A percentile compares a stretch with the other conserved stretches of the same genome.
Conservation (phyloP, 768 basidiomycete genomes). For the Dacryopinax primogenitus region DNA sequence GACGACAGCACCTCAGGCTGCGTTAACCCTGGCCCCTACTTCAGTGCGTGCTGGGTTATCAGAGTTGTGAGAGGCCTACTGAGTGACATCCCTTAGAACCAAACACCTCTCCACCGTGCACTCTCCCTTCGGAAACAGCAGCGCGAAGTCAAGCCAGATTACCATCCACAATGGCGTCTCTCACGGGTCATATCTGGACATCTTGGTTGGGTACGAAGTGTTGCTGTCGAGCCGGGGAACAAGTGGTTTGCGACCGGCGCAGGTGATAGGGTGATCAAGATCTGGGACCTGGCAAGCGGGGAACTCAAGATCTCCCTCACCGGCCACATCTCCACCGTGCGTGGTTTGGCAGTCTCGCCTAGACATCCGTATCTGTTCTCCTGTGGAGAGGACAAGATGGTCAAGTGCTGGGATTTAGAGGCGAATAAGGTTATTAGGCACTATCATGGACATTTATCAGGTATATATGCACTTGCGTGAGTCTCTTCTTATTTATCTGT, state of each 20-base stretch:
- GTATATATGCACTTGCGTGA: conserved; percentile 74
- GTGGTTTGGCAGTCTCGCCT: conserved; percentile 82
- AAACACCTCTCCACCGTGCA: conserved; percentile 63
- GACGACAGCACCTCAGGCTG: conserved; percentile 17
- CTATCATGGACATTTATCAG: conserved; percentile 96
- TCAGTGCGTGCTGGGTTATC: background rate
- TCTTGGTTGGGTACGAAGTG: conserved; percentile 92
- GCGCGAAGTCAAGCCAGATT: conserved; percentile 85
- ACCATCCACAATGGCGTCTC: conserved; percentile 94
- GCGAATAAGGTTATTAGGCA: conserved; percentile 98
- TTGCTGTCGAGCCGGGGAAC: conserved; percentile 95
- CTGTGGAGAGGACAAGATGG: conserved; percentile 99
- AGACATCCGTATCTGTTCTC: conserved; percentile 96
- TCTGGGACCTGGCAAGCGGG: conserved; percentile 97
- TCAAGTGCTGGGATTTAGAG: conserved; percentile 99
- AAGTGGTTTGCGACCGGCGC: conserved; percentile 98
- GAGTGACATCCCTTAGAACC: conserved; percentile 16
- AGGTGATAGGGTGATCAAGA: conserved; percentile 95
- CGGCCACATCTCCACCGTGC: conserved; percentile 92
- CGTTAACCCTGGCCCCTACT: background rate
- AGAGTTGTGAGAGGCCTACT: background rate
- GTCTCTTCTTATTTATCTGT: conserved; percentile 11
- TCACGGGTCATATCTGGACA: conserved; percentile 94
- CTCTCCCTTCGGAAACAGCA: conserved; percentile 87
- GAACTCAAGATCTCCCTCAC: conserved; percentile 93